These are phyloP conservation scores for Fusarium denticulatum DNA, from an alignment of 2,329 filamentous ascomycete genomes.

Conservation along the genomic window DNA sequence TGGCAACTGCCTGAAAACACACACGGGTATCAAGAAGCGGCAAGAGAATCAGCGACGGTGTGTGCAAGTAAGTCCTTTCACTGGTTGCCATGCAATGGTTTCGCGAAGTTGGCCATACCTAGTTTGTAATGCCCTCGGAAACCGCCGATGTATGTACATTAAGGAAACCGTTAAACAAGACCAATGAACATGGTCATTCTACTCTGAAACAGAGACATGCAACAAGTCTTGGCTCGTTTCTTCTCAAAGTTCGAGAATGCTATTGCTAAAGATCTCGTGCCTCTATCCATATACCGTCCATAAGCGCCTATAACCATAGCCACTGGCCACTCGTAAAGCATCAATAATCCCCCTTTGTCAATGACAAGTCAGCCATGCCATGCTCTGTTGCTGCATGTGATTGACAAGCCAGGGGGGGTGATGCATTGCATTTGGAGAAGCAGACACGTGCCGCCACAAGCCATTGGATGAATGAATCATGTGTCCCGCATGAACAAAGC, in stretches of 20 bases:
- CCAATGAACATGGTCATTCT: too few species aligned
- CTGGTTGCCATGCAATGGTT: not conserved
- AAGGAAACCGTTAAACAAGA: not conserved
- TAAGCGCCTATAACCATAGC: not conserved
- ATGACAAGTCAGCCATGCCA: constrained; percentile 2
- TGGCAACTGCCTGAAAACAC: not conserved
- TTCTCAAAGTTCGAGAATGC: not conserved
- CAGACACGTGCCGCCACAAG: constrained; percentile 26
- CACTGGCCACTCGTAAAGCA: not conserved
- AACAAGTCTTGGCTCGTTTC: not conserved
- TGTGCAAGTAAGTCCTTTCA: not conserved
- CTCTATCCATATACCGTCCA: not conserved
- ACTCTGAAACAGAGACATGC: not conserved
- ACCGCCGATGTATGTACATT: not conserved
- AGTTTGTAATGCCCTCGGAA: not conserved
- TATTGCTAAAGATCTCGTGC: too few species aligned
- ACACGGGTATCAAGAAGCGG: not conserved
- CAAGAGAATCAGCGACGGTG: not conserved
- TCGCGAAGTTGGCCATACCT: not conserved
- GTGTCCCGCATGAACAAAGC: constrained; percentile 21
- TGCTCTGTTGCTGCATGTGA: constrained; percentile 16
- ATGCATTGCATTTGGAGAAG: not conserved
- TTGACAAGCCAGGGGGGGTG: constrained; percentile 19
- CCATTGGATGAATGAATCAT: constrained; percentile 30
- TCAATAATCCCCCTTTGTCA: not conserved